A percentile compares a stretch with the other conserved stretches of the same genome.
Conservation (phyloP, 331 rosid genomes). For the Quercus lobata region DNA sequence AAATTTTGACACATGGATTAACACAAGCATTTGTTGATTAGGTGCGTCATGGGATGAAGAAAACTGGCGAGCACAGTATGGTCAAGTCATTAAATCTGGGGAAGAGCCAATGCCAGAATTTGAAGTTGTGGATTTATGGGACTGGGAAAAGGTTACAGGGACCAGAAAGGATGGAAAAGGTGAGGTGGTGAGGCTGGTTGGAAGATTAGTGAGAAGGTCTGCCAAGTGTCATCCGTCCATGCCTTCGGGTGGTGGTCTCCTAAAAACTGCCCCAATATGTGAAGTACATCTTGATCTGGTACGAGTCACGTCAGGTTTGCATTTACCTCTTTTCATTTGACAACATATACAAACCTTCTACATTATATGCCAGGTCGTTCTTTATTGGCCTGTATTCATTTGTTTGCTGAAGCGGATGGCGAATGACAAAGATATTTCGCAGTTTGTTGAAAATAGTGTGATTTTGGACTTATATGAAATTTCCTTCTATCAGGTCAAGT, state of each 20-base stretch:
- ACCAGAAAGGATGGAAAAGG: slow-evolving; percentile 56
- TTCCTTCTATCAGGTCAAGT: slow-evolving; percentile 57
- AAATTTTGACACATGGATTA: not conserved
- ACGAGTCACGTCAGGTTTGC: slow-evolving; percentile 88
- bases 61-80: slow-evolving; percentile 86
- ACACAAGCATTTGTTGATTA: not conserved
- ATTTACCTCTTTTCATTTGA: slow-evolving; percentile 18
- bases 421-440: not conserved
- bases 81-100: slow-evolving; percentile 68
- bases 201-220: slow-evolving; percentile 58
- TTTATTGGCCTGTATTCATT: not conserved
- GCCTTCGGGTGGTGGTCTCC: slow-evolving; percentile 57
- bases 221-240: slow-evolving; percentile 79
- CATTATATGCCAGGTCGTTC: not conserved
- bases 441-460: not conserved
- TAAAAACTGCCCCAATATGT: slow-evolving; percentile 76
- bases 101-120: slow-evolving; percentile 43
- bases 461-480: not conserved
- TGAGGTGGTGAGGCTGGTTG: slow-evolving; percentile 51
- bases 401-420: not conserved
- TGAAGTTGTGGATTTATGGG: slow-evolving; percentile 65
- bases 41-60: slow-evolving; percentile 71
- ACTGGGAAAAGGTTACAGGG: slow-evolving; percentile 64
- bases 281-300: slow-evolving; percentile 79
- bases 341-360: not conserved